Evolutionary conservation across 305 asterid genomes (phyloP), one percentile per base, ranked within the genome.

Genomic region (Rubia peregrina): DNA sequence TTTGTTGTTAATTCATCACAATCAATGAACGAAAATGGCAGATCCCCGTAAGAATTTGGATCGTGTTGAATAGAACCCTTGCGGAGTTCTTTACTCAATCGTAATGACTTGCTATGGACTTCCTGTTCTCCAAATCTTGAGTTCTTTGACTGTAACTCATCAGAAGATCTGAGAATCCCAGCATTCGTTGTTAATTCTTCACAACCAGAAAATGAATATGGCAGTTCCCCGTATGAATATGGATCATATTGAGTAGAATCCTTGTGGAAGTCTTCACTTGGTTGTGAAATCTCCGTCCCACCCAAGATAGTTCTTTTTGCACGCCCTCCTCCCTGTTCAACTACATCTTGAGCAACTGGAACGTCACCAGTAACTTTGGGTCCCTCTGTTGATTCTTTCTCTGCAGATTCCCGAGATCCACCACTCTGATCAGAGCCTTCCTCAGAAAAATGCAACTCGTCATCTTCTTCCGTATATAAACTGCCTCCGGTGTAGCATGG

Each of bases 401-500:
- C 63, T 1, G 55, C 21, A 16, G 68, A 62, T 74, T 76, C 77
- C 22, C 71, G 78, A 30, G 66, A 61, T 48, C 72, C 64, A 19
- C 41, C 49, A 30, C 42, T 68, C 22, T 16, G 22, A 68, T 77
- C 81, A 71, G 71, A 69, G 41, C 75, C 82, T 19, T 80, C 91
- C 12, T 73, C 77, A 57, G 60, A 78, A 69, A 36, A 22, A 38
- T 80, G 68, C 73, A 64, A 63, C 51, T 63, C 79, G 65, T 78
- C 90, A 61, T 74, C 73, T 56, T 67, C 79, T 30, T 66, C 49
- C 5, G 55, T 38, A 62, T 46, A 30, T 14, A 53, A 71, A 51
- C 77, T 69, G 69, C 30, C 33, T 19, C 16, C 83, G 46, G 78
- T 71, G 83, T 94, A 89, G 82, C 94, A 87, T 16, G 97, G 95